Percentiles rank a stretch among this genome's conserved stretches.
phyloP scores from a whole-genome alignment of 148 eudicot species.

The Rhododendron molle region DNA sequence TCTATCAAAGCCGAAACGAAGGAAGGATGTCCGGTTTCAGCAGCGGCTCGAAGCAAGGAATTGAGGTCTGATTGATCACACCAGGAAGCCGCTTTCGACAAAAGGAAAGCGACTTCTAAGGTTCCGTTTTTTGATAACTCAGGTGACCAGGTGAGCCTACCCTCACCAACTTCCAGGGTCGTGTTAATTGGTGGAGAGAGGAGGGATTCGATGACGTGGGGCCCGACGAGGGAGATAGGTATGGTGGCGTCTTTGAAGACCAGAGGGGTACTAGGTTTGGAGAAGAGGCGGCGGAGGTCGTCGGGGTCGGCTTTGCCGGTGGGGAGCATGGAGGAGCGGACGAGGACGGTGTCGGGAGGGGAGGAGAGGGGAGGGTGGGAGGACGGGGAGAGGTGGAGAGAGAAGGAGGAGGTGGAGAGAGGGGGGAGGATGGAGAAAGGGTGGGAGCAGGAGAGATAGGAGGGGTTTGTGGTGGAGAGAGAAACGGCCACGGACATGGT shows the following conservation, averaged over 20 bases:
- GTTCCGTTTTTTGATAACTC: not conserved
- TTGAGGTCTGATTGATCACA: slow-evolving; percentile 27
- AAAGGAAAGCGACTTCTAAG: slow-evolving; percentile 19
- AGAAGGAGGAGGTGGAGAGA: slow-evolving; percentile 37
- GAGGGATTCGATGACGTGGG: slow-evolving; percentile 33
- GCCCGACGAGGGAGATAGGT: slow-evolving; percentile 35
- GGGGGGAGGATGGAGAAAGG: slow-evolving; percentile 40
- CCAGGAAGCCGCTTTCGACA: slow-evolving; percentile 25
- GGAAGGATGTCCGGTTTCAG: slow-evolving; percentile 10
- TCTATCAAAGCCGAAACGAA: slow-evolving; percentile 29
- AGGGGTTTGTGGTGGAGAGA: slow-evolving; percentile 36
- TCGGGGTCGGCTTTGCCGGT: slow-evolving; percentile 40
- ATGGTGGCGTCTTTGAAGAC: slow-evolving; percentile 44
- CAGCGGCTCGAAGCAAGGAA: slow-evolving; percentile 23
- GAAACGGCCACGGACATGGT: slow-evolving; percentile 50
- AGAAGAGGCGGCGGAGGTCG: slow-evolving; percentile 40
- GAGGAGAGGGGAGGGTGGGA: slow-evolving; percentile 32
- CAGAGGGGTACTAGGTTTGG: slow-evolving; percentile 33
- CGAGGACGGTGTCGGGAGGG: slow-evolving; percentile 30
- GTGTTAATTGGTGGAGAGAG: slow-evolving; percentile 19
- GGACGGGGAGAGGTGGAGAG: slow-evolving; percentile 20
- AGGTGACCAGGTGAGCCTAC: not conserved
- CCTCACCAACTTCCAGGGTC: not conserved
- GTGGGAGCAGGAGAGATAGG: slow-evolving; percentile 19
- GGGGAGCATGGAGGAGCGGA: slow-evolving; percentile 43